Conservation (phyloP, 768 basidiomycete genomes). For the Suillus variegatus region DNA sequence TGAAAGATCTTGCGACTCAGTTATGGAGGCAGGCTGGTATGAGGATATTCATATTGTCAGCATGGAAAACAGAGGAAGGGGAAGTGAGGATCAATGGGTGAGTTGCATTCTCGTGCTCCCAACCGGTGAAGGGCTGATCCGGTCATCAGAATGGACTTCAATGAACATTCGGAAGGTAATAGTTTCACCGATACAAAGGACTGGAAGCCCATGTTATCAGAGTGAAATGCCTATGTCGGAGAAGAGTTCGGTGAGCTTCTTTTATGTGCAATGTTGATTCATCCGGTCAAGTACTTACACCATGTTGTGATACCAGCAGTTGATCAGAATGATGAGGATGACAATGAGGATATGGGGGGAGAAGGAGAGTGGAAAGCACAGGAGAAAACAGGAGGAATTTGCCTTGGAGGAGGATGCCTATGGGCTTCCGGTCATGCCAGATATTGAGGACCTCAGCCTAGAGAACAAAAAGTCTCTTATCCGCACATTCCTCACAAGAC, state of each 20-base stretch:
- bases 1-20: not conserved
- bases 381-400: not conserved
- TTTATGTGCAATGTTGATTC: not conserved
- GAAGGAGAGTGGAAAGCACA: not conserved
- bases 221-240: not conserved
- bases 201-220: no score
- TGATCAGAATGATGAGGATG: not conserved
- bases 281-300: not conserved
- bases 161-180: not conserved
- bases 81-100: not conserved
- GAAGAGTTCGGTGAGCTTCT: not conserved
- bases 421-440: not conserved
- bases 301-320: not conserved
- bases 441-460: no score
- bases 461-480: no score
- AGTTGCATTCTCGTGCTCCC: not conserved
- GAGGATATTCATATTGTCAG: no score
- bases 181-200: no score
- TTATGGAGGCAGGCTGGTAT: constrained; percentile 4
- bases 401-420: not conserved
- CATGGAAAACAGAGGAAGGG: not conserved
- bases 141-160: not conserved
- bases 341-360: not conserved
- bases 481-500: not conserved
- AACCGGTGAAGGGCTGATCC: not conserved